phyloP scores from a whole-genome alignment of 2,329 filamentous ascomycete genomes.

The Cladosporium sp. region DNA sequence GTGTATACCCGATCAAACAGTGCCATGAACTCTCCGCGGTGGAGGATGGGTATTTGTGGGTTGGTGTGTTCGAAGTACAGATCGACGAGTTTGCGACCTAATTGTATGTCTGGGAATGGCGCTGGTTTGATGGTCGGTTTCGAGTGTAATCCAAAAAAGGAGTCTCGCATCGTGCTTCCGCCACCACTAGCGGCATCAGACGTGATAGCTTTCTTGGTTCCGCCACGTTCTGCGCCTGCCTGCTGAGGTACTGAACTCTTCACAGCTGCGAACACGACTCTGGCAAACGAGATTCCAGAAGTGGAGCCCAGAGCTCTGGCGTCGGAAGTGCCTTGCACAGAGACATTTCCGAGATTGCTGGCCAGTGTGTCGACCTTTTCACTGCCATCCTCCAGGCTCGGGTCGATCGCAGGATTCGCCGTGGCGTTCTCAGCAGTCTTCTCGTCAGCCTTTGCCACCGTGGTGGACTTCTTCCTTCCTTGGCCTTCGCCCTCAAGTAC shows the following conservation, averaged over 20 bases:
- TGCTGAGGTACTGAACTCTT: conserved; percentile 67
- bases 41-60: conserved; percentile 90
- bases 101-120: conserved; percentile 74
- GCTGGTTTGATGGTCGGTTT: conserved; percentile 85
- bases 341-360: conserved; percentile 72
- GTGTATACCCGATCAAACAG: conserved; percentile 82
- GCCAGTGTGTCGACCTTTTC: conserved; percentile 67
- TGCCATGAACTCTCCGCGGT: conserved; percentile 84
- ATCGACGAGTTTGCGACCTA: conserved; percentile 72
- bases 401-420: conserved; percentile 33
- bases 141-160: conserved; percentile 94
- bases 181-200: conserved; percentile 54
- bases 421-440: conserved; percentile 9
- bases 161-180: conserved; percentile 86
- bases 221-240: conserved; percentile 61
- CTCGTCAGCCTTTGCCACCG: conserved; percentile 15
- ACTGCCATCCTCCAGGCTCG: conserved; percentile 41
- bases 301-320: conserved; percentile 67
- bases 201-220: conserved; percentile 57
- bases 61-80: conserved; percentile 97
- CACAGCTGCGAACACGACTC: conserved; percentile 91
- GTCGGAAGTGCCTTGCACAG: conserved; percentile 75
- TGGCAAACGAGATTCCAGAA: conserved; percentile 89
- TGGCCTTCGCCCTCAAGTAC: conserved; percentile 18
- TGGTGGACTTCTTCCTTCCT: conserved; percentile 14